These are phyloP conservation scores for Monosporascus cannonballus DNA, from an alignment of 2,329 filamentous ascomycete species.

Conservation along the genomic window DNA sequence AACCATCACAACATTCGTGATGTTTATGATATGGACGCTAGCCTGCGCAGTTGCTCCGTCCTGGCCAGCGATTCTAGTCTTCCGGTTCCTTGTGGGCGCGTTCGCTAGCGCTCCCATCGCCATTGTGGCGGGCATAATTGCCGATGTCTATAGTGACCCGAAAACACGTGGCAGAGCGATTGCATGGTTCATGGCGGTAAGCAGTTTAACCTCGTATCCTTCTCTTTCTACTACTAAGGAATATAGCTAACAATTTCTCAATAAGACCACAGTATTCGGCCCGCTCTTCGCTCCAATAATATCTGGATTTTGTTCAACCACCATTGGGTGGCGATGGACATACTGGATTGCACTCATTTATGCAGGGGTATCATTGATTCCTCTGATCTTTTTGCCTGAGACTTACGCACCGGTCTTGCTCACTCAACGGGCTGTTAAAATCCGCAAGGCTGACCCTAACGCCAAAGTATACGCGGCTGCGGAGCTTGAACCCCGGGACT, in stretches of 20 bases:
- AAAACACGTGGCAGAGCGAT: slow-evolving; percentile 52
- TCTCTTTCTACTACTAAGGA: not conserved
- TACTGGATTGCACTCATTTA: slow-evolving; percentile 68
- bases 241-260: slow-evolving; percentile 4
- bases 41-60: slow-evolving; percentile 49
- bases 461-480: slow-evolving; percentile 50
- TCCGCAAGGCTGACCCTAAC: slow-evolving; percentile 50
- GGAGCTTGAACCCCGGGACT: slow-evolving; percentile 54
- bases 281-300: slow-evolving; percentile 61
- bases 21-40: slow-evolving; percentile 47
- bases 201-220: slow-evolving; percentile 9
- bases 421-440: slow-evolving; percentile 45
- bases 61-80: slow-evolving; percentile 47
- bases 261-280: slow-evolving; percentile 55
- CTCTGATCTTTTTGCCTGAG: slow-evolving; percentile 59
- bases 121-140: slow-evolving; percentile 57
- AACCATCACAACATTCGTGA: slow-evolving; percentile 37
- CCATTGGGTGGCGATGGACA: slow-evolving; percentile 61
- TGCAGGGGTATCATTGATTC: slow-evolving; percentile 54
- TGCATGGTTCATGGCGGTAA: slow-evolving; percentile 57
- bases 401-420: slow-evolving; percentile 56
- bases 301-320: slow-evolving; percentile 53
- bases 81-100: slow-evolving; percentile 47
- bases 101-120: slow-evolving; percentile 55
- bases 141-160: slow-evolving; percentile 58